These are phyloP conservation scores for Boletus rubescentipes DNA, from an alignment of 768 basidiomycete genomes.

Conservation along the genomic window DNA sequence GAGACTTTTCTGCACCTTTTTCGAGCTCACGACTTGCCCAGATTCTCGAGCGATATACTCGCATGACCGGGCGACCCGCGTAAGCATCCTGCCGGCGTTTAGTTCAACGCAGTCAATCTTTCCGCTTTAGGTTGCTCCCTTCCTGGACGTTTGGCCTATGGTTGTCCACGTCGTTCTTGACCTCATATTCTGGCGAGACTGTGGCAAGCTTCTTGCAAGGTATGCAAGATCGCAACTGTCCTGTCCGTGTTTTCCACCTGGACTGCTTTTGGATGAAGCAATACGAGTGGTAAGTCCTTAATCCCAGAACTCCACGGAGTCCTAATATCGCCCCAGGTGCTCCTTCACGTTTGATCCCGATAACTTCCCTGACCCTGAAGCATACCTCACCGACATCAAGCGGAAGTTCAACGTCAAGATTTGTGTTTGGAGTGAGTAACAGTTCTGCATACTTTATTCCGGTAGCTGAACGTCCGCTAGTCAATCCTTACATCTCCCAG, in stretches of 20 bases:
- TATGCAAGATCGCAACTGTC: constrained; percentile 61
- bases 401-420: constrained; percentile 64
- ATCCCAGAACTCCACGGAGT: background rate
- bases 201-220: constrained; percentile 70
- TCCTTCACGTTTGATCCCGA: constrained; percentile 78
- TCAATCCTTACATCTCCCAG: constrained; percentile 76
- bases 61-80: constrained; percentile 22
- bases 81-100: background rate
- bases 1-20: background rate
- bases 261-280: constrained; percentile 80
- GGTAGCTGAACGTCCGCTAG: constrained; percentile 31
- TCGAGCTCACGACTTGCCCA: constrained; percentile 2
- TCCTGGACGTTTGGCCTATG: constrained; percentile 77
- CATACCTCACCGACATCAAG: constrained; percentile 61
- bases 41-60: constrained; percentile 22
- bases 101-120: background rate
- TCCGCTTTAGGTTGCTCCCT: constrained; percentile 53
- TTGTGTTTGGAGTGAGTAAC: constrained; percentile 63
- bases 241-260: constrained; percentile 70
- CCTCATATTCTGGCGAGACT: constrained; percentile 64
- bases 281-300: constrained; percentile 54
- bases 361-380: constrained; percentile 70
- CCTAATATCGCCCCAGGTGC: constrained; percentile 44
- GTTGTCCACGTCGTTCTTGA: constrained; percentile 77
- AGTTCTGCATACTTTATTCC: background rate